Evolutionary conservation across 2,329 filamentous ascomycete species (phyloP).

Genomic region (Beauveria rudraprayagi): DNA sequence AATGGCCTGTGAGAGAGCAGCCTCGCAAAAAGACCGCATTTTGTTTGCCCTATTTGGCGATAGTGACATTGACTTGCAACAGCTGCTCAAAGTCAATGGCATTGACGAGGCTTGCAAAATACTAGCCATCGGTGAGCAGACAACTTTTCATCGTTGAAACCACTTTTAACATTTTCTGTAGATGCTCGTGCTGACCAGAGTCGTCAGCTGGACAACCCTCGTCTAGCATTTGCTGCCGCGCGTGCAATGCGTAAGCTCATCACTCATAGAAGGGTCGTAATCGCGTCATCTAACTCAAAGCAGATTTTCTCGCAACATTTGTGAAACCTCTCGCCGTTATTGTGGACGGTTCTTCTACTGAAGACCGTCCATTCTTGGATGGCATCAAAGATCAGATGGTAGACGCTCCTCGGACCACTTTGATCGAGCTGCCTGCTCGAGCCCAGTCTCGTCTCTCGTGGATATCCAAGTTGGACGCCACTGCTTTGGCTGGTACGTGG

Average conservation of each 20-base stretch:
- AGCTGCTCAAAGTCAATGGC: constrained; percentile 70
- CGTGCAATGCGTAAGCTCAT: constrained; percentile 52
- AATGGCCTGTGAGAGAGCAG: constrained; percentile 79
- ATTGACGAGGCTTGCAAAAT: constrained; percentile 64
- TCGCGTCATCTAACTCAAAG: constrained; percentile 14
- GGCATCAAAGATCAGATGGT: constrained; percentile 49
- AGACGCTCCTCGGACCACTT: constrained; percentile 40
- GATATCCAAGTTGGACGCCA: constrained; percentile 69
- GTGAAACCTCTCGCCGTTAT: constrained; percentile 73
- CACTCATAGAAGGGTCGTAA: not conserved
- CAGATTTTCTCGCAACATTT: constrained; percentile 60
- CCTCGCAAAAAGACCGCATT: constrained; percentile 60
- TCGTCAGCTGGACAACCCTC: constrained; percentile 58
- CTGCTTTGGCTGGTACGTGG: constrained; percentile 53
- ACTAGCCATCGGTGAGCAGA: constrained; percentile 41
- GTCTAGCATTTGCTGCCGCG: constrained; percentile 57
- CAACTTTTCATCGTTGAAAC: not conserved
- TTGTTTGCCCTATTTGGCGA: constrained; percentile 76
- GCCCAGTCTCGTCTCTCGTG: constrained; percentile 60
- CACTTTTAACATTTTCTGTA: constrained; percentile 23
- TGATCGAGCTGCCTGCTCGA: constrained; percentile 67
- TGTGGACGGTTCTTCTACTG: constrained; percentile 57
- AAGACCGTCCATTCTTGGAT: constrained; percentile 60
- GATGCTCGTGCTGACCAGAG: constrained; percentile 72
- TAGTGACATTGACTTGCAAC: constrained; percentile 58